phyloP scores from a whole-genome alignment of 306 rosid genomes.

The Quercus wislizeni region DNA sequence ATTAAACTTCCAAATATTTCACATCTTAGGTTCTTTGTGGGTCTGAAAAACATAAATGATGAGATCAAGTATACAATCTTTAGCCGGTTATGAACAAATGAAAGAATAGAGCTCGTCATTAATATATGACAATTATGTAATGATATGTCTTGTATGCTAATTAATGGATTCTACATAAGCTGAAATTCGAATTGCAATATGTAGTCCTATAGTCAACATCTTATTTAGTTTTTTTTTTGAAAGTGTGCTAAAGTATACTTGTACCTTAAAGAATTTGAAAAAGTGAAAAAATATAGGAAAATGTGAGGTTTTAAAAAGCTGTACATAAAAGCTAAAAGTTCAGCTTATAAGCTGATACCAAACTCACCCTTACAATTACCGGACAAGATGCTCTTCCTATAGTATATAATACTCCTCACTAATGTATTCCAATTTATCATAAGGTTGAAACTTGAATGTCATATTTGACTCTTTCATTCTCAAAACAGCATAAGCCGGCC shows the following conservation, averaged over 20 bases:
- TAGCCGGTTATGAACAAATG: neutral
- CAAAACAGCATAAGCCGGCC: constrained; percentile 13
- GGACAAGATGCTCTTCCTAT: neutral
- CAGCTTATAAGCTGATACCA: no score
- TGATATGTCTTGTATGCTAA: neutral
- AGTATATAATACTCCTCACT: no score
- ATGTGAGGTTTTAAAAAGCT: no score
- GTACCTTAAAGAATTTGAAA: no score
- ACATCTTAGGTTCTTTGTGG: neutral
- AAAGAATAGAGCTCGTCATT: neutral
- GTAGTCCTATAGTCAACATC: neutral
- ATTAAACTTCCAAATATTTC: no score
- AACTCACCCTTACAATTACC: neutral
- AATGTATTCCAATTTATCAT: neutral
- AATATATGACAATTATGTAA: neutral
- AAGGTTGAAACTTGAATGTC: no score
- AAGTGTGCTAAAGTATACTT: no score
- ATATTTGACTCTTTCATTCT: neutral
- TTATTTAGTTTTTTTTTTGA: neutral
- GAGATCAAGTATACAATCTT: neutral
- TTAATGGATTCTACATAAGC: neutral
- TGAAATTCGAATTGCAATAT: neutral
- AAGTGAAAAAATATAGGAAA: no score
- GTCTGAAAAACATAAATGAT: neutral
- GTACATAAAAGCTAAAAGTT: rapidly evolving